A percentile compares a stretch with the other conserved stretches of the same genome.
These are phyloP conservation scores for Sambucus nigra DNA, from an alignment of 129 eudicot genomes.

Conservation along the genomic window DNA sequence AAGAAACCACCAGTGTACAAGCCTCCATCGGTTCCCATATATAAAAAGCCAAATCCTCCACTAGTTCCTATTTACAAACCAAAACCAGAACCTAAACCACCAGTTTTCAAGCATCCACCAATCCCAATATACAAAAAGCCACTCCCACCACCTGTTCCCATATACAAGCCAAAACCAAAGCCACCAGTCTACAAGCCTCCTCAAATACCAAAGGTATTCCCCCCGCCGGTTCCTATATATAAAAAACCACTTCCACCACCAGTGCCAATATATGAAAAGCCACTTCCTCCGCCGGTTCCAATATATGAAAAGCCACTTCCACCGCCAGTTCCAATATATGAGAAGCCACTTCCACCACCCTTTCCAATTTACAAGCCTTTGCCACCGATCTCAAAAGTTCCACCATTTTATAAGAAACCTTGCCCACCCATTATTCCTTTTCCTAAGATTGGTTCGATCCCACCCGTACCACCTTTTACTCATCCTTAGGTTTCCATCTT, in stretches of 20 bases:
- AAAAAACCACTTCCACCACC: no score
- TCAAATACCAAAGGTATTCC: neutral
- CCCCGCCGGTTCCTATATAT: no score
- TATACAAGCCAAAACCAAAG: slow-evolving; percentile 6
- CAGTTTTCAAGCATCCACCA: slow-evolving; percentile 4
- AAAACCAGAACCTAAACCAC: no score
- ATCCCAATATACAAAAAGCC: slow-evolving; percentile 16
- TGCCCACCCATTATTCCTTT: slow-evolving; percentile 11
- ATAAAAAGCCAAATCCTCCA: no score
- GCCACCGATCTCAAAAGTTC: slow-evolving; percentile 4
- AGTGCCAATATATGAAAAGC: no score
- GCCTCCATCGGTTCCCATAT: no score
- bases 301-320: slow-evolving; percentile 17
- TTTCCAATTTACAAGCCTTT: neutral
- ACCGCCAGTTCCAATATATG: slow-evolving; percentile 16
- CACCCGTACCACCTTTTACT: slow-evolving; percentile 13
- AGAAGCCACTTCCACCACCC: slow-evolving; percentile 15
- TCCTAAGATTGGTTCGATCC: slow-evolving; percentile 6
- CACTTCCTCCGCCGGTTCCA: no score
- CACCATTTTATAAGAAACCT: slow-evolving; percentile 18
- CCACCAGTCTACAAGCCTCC: slow-evolving; percentile 7
- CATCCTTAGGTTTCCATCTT: slow-evolving; percentile 6
- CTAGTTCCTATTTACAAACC: no score
- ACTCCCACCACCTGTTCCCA: slow-evolving; percentile 7
- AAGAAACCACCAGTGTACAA: slow-evolving; percentile 2